These are phyloP conservation scores for Talaromyces sp. DNA, from an alignment of 2,329 filamentous ascomycete species.

Conservation along the genomic window DNA sequence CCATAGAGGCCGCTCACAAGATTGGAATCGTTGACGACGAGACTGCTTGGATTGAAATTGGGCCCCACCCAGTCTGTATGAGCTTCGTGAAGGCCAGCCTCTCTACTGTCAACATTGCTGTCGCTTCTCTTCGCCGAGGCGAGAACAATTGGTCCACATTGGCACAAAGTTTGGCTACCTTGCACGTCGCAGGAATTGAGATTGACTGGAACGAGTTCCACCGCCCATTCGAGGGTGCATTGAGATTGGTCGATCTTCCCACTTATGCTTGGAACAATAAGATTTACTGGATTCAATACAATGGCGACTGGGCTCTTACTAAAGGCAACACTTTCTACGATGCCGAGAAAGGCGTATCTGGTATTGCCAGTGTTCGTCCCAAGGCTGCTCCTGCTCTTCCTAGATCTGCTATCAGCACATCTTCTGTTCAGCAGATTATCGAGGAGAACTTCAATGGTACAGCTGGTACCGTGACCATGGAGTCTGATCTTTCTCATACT, in stretches of 20 bases:
- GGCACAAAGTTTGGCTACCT: constrained; percentile 53
- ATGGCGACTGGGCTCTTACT: constrained; percentile 66
- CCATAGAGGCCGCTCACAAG: constrained; percentile 57
- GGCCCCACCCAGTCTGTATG: constrained; percentile 68
- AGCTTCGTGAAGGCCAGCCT: constrained; percentile 66
- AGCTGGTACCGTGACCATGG: constrained; percentile 9
- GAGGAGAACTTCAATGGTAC: constrained; percentile 2
- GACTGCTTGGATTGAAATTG: constrained; percentile 69
- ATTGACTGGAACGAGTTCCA: constrained; percentile 71
- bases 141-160: constrained; percentile 65
- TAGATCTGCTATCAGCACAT: background rate
- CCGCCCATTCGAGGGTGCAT: constrained; percentile 55
- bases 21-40: constrained; percentile 61
- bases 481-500: constrained; percentile 19
- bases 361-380: background rate
- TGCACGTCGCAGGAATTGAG: constrained; percentile 60
- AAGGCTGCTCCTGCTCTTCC: background rate
- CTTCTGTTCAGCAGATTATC: constrained; percentile 15
- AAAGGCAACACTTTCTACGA: constrained; percentile 56
- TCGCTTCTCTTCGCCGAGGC: constrained; percentile 60
- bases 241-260: constrained; percentile 62
- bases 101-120: constrained; percentile 51
- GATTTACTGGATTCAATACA: constrained; percentile 69
- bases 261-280: constrained; percentile 68
- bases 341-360: background rate